Base-by-base conservation (phyloP, 495 filamentous ascomycete genomes). In the Letharia lupina region DNA sequence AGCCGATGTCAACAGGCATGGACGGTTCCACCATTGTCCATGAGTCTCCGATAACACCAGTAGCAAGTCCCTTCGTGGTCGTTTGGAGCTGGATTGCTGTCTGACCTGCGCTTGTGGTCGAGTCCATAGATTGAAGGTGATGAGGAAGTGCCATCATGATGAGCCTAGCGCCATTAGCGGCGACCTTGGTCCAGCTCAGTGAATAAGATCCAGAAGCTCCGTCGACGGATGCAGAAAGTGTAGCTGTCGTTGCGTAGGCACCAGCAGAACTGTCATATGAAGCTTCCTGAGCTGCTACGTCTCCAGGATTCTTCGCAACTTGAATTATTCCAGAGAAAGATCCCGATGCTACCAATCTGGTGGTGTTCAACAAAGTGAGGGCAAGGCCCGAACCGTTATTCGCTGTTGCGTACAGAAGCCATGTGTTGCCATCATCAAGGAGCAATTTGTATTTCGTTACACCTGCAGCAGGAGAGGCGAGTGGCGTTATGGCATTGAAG, bases 91-190 rank as follows among this genome's bases (percentile, higher is more conserved):
- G 80, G 18, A 93, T 73, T 15, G 75, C 73, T 28, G 88, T 86
- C 63, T 82, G 71, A 23, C 77, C 82, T 9, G 74, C 77, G 16
- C 73, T 68, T 3, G 90, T 94, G 8, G 60, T 74, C 5, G 67
- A 62, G 68, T 89, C 85, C 65, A 97, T 94, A 3, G 90, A 89
- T 50, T 83, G 76, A 16, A 90, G 71, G 65, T 97, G 94, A 75
- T 98, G 94, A 35, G 93, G 89, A 64, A 98, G 77, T 42, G 93
- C 91, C 68, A 88, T 97, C 89, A 96, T 96, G 67, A 91, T 76
- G 35, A 96, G 77, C 11, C 76, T 71, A 6, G 76, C 56, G 23
- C 48, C 13, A 7, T 31, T 52, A 7, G 1, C 11, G 4, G 3
- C 67, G 60, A 77, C 93, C 93, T 3, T 75, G 81, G 72, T 91